Base-by-base conservation (phyloP, 2,329 filamentous ascomycete species). In the Kalaharituber pfeilii region DNA sequence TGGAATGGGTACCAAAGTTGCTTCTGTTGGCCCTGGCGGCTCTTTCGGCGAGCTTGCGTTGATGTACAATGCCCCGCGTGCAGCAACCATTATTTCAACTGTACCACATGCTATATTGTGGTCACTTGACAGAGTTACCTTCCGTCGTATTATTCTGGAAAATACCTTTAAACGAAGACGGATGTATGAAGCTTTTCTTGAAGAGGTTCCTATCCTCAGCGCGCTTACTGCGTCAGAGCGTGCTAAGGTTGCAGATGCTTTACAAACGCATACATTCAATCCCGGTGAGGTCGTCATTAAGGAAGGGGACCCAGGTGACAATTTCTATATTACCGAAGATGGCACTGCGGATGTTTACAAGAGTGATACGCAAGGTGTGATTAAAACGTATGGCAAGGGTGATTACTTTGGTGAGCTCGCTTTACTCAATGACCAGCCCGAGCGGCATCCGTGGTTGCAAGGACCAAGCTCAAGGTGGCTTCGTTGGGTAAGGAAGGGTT, bases 331-430 rank as follows among this genome's bases (percentile, higher is more conserved):
- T 45, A 74, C 96, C 49, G 91, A 95, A 69, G 78, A 76, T 27
- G 91, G 91, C 39, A 81, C 89, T 66, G 89, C 88, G 7, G 82
- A 87, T 62, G 89, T 86, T 1, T 86, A 79, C 73, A 94, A 89
- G 71, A 74, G 78, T n/a, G 85, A 81, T 36, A 71, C 75, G 18
- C 74, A 80, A 22, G 73, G 78, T 56, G 75, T 82, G 2, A 82
- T 96, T 59, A 86, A 86, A 66, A 74, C 79, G 53, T 96, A 96
- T 69, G 76, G 74, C 60, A 91, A 94, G 69, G 91, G 91, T 27
- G 91, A 95, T 66, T 98, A 91, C 73, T 98, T 98, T 70, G 91
- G 91, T 58, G 91, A 98, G 70, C 74, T 98, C 57, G 91, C 91
- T 5, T 71, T 98, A 65, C 75, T 96, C 62, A 93, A 96, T 62